Evolutionary conservation across 1,284 basidiomycete species (phyloP).

Genomic region (Pholiota adiposa): DNA sequence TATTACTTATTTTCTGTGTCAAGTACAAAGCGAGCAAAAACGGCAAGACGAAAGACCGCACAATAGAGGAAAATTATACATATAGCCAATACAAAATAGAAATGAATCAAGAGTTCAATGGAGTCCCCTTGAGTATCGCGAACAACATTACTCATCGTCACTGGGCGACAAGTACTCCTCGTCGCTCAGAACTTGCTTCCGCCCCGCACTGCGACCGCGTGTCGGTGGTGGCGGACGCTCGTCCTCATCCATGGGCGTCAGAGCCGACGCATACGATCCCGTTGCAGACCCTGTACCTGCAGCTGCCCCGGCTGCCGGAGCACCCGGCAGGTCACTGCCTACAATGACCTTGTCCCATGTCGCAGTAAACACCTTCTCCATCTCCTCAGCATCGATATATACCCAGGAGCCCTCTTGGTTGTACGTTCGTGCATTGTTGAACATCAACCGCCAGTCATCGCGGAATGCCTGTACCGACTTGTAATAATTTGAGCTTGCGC

Average conservation of each 20-base stretch:
- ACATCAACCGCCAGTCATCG: slow-evolving; percentile 89
- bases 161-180: slow-evolving; percentile 73
- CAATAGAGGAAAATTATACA: slow-evolving; percentile 12
- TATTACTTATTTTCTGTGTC: slow-evolving; percentile 2
- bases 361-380: slow-evolving; percentile 84
- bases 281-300: slow-evolving; percentile 43
- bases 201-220: slow-evolving; percentile 53
- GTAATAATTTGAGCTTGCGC: slow-evolving; percentile 74
- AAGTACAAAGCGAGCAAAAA: slow-evolving; percentile 4
- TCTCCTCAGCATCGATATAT: slow-evolving; percentile 90
- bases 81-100: slow-evolving; percentile 11
- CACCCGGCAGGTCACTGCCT: slow-evolving; percentile 77
- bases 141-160: slow-evolving; percentile 52
- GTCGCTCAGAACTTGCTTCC: slow-evolving; percentile 77
- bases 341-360: slow-evolving; percentile 61
- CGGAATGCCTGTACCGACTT: slow-evolving; percentile 77
- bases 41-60: not conserved
- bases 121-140: too few relatives aligned
- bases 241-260: slow-evolving; percentile 79
- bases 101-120: not conserved
- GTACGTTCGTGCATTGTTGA: slow-evolving; percentile 90
- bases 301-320: slow-evolving; percentile 44
- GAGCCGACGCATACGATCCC: slow-evolving; percentile 65
- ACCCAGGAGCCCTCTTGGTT: slow-evolving; percentile 92
- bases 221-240: slow-evolving; percentile 58